These are phyloP conservation scores for Hemerocallis citrina DNA, from an alignment of 106 monocot species.

Conservation along the genomic window DNA sequence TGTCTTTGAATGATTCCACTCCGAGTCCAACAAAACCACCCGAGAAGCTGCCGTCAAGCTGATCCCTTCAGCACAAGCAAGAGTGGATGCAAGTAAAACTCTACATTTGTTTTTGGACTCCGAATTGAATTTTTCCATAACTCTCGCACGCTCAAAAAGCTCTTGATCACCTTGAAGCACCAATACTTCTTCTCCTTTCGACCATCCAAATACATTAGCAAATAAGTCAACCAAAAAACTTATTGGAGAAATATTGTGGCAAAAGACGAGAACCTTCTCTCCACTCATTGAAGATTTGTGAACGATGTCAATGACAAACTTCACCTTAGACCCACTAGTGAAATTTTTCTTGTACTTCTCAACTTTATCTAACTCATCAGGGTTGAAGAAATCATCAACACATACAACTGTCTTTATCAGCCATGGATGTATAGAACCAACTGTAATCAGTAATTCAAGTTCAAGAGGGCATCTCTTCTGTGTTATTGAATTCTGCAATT, in stretches of 20 bases:
- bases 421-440: slow-evolving; percentile 68
- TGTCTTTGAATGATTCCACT: slow-evolving; percentile 77
- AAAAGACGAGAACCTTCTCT: slow-evolving; percentile 68
- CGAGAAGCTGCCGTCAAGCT: slow-evolving; percentile 67
- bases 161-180: slow-evolving; percentile 68
- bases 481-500: slow-evolving; percentile 24
- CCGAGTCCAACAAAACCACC: slow-evolving; percentile 63
- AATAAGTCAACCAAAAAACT: slow-evolving; percentile 39
- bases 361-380: slow-evolving; percentile 30
- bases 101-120: slow-evolving; percentile 26
- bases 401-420: slow-evolving; percentile 41
- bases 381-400: slow-evolving; percentile 30
- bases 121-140: slow-evolving; percentile 62
- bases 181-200: slow-evolving; percentile 39
- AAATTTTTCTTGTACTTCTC: slow-evolving; percentile 28
- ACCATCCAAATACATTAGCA: slow-evolving; percentile 42
- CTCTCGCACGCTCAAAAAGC: slow-evolving; percentile 28
- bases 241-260: slow-evolving; percentile 60
- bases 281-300: slow-evolving; percentile 36
- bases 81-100: slow-evolving; percentile 66
- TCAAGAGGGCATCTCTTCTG: slow-evolving; percentile 36
- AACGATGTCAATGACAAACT: slow-evolving; percentile 62
- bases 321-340: slow-evolving; percentile 42
- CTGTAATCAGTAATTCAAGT: slow-evolving; percentile 43
- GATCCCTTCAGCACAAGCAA: slow-evolving; percentile 72